Evolutionary conservation across 2,329 filamentous ascomycete species (phyloP), one percentile per base, ranked within the genome.

Genomic region (Phymatotrichopsis omnivora): DNA sequence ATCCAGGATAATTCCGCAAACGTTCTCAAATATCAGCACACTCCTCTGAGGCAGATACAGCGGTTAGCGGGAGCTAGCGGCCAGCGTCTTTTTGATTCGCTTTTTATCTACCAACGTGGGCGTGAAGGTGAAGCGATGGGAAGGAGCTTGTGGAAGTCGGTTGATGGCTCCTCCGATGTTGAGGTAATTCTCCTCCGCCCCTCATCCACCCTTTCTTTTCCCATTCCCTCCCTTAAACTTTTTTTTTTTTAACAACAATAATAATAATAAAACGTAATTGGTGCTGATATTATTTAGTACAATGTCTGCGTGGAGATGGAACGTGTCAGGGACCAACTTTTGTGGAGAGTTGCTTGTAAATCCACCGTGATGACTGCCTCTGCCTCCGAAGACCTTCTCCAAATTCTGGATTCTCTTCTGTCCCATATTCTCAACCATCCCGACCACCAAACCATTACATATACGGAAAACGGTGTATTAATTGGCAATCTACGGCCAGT

Each of bases 241-340:
- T 37, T 31, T 30, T 47, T 10, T 7, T 46, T 14, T 29, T 29
- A 23, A 37, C 14, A 43, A 8, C 7, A 31, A 38, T 37, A 4
- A 37, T 34, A 17, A 44, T 33, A 20, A 27, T 8, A 24, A 37
- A 32, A 16, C 11, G 36, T 41, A 10, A 23, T 10, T 17, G 14
- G 31, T 29, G 20, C 46, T 56, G 39, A 55, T 34, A 19, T 30
- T 2, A 27, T 31, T 16, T 42, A 49, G 53, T 93, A 87, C 61
- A 80, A 84, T 0, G 64, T 93, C 3, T 91, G 84, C 56, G 73
- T 85, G 2, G 87, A 95, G 64, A 76, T 91, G 61, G 85, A 93
- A 60, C 63, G 74, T 5, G 61, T 73, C 0, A 66, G 64, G 0
- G 63, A 72, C 14, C 58, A 63, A 0, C 60, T 93, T 1, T 51